Evolutionary conservation across 805 yeast species (phyloP), one percentile per base, ranked within the genome.

Genomic region (Ogataea henricii): DNA sequence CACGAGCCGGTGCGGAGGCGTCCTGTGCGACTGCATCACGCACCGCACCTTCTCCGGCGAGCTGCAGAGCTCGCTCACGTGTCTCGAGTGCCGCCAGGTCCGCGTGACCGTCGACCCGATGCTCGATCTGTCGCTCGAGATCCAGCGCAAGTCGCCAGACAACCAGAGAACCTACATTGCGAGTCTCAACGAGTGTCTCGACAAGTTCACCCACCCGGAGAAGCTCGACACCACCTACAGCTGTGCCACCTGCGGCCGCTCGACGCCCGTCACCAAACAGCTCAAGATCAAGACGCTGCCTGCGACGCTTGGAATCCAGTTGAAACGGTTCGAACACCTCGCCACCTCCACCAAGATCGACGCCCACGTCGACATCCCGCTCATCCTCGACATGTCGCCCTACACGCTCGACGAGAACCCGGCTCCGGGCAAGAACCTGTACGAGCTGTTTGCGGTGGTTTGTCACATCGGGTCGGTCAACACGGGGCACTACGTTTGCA

Each of bases 401-500:
- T 92, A 87, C 62, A 71, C 65, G 3, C 47, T 65, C 18, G 43
- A 48, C 5, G 51, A 45, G 4, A 27, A 40, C 8, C 26, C 43
- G 14, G 40, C 37, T 4, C 43, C 42, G 14, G 60, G 68, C 16
- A 68, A 46, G 43, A 45, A 46, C 14, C 67, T 81, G 1, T 92
- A 87, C 66, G 97, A 92, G 66, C 74, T 94, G 35, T 89, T 83
- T 67, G 96, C 92, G 1, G 80, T 91, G 26, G 85, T 94, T 8
- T 82, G 89, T 58, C 99, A 94, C 65, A 83, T 82, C 27, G 99
- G 99, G 1, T 83, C 92, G 16, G 94, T 92, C 6, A 89, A 89
- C 63, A 94, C 97, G 1, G 99, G 99, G 9, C 99, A 94, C 66
- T 94, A 94, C 64, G 78, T 91, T 12, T 85, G 94, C 14, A 76